Percentiles rank a stretch among this genome's conserved stretches.
Conservation (phyloP, 768 basidiomycete genomes). For the Daedaleopsis sinensis region DNA sequence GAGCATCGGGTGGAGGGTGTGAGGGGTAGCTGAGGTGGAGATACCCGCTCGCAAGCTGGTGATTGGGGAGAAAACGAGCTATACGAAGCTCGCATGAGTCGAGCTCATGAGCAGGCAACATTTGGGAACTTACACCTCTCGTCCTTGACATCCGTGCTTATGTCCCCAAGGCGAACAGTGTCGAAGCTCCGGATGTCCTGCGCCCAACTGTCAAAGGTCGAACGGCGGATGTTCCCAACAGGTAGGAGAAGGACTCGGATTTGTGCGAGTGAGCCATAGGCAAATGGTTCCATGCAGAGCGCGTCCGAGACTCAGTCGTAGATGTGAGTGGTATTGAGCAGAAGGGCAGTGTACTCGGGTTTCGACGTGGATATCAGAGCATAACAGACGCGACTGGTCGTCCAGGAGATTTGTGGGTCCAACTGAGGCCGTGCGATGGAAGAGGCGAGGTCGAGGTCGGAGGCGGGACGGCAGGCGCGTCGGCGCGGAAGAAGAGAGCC, state of each 20-base stretch:
- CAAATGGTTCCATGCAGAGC: conserved; percentile 61
- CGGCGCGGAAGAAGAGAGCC: background rate
- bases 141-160: conserved; percentile 78
- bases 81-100: conserved; percentile 12
- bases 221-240: conserved; percentile 70
- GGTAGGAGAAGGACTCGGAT: conserved; percentile 86
- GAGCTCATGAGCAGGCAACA: background rate
- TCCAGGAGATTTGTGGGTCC: background rate
- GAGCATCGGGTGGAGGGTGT: conserved; percentile 72
- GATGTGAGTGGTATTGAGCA: background rate
- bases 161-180: conserved; percentile 76
- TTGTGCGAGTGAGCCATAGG: conserved; percentile 85
- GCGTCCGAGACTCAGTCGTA: background rate
- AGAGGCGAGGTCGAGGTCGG: too few species aligned
- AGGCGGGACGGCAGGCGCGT: conserved; percentile 2
- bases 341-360: background rate
- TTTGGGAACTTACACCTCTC: conserved; percentile 59
- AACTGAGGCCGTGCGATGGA: background rate
- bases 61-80: conserved; percentile 85
- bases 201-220: conserved; percentile 76
- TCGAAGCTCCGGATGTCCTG: conserved; percentile 75
- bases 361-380: background rate
- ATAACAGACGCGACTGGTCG: conserved; percentile 1
- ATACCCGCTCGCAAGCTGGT: conserved; percentile 67
- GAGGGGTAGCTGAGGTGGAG: conserved; percentile 80